phyloP scores from a whole-genome alignment of 2,329 filamentous ascomycete genomes.

The Fusarium camptoceras region DNA sequence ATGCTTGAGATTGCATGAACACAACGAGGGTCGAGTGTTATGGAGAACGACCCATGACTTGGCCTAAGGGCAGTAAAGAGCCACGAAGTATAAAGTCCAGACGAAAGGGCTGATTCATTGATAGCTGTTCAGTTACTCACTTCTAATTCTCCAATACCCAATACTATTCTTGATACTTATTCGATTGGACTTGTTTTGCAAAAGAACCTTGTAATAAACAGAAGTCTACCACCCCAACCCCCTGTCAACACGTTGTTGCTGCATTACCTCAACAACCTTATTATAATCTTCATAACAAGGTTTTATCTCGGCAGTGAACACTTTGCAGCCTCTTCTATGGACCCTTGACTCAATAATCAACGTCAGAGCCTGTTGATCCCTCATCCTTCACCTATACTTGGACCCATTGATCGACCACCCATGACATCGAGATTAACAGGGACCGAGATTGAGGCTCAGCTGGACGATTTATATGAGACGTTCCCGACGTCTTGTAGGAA shows the following conservation, averaged over 20 bases:
- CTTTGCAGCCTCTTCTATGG: constrained; percentile 9
- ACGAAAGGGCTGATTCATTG: neutral
- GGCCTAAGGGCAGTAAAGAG: constrained; percentile 1
- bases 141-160: neutral
- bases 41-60: constrained; percentile 10
- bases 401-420: constrained; percentile 35
- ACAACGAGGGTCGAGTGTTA: constrained; percentile 16
- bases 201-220: neutral
- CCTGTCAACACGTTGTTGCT: neutral
- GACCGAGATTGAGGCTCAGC: constrained; percentile 39
- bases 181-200: neutral
- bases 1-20: constrained; percentile 17
- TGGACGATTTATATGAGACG: constrained; percentile 26
- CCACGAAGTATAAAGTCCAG: constrained; percentile 29
- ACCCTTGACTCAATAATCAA: constrained; percentile 28
- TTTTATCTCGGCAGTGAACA: neutral
- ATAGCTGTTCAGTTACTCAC: constrained; percentile 5
- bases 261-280: neutral
- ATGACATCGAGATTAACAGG: constrained; percentile 39
- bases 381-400: constrained; percentile 5
- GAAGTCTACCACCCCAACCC: neutral
- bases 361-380: constrained; percentile 40
- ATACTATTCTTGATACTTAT: neutral
- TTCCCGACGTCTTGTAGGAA: neutral
- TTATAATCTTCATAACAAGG: neutral